phyloP scores from a whole-genome alignment of 164 flowering plant species.

The Tetrastigma voinierianum region DNA sequence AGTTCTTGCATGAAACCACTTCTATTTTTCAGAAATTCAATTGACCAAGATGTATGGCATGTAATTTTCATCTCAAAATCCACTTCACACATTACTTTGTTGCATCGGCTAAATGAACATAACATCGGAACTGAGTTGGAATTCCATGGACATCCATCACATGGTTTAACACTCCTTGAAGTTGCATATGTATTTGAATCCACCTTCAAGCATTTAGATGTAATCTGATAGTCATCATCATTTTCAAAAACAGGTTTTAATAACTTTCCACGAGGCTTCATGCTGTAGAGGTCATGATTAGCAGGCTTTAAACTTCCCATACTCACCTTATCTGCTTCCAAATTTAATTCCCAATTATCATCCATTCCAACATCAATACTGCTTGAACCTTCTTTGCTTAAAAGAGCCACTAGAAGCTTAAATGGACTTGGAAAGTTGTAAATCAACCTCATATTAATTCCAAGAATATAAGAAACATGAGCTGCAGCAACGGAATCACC shows the following conservation, averaged over 20 bases:
- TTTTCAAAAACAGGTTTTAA: constrained; percentile 5
- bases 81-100: constrained; percentile 45
- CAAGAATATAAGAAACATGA: constrained; percentile 64
- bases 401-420: constrained; percentile 52
- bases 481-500: constrained; percentile 92
- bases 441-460: constrained; percentile 71
- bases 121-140: constrained; percentile 15
- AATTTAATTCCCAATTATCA: constrained; percentile 18
- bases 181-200: constrained; percentile 21
- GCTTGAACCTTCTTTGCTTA: constrained; percentile 22
- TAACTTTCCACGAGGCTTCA: constrained; percentile 10
- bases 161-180: constrained; percentile 10
- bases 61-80: constrained; percentile 18
- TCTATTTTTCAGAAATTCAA: constrained; percentile 32
- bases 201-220: constrained; percentile 38
- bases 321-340: constrained; percentile 16
- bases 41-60: constrained; percentile 25
- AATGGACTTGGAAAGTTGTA: constrained; percentile 66
- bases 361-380: constrained; percentile 8
- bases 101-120: constrained; percentile 73
- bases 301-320: constrained; percentile 2
- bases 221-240: constrained; percentile 15
- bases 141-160: constrained; percentile 28
- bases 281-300: constrained; percentile 1
- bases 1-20: constrained; percentile 41